Evolutionary conservation across 495 filamentous ascomycete species (phyloP).

Genomic region (Evernia prunastri): DNA sequence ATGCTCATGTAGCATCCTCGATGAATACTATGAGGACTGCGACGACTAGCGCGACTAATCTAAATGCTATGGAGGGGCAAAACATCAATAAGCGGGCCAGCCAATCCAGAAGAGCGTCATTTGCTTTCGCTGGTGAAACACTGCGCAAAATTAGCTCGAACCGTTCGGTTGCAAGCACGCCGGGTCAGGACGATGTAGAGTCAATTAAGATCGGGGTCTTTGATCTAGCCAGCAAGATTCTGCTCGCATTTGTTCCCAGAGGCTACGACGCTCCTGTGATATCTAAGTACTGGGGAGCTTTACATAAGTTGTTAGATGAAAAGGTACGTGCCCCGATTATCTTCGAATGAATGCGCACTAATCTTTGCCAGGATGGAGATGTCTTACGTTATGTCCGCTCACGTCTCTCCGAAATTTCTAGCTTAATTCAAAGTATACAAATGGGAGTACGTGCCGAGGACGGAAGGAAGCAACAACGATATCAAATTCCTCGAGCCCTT

Average conservation of each 20-base stretch:
- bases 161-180: neutral
- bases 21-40: neutral
- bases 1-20: neutral
- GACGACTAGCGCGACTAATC: neutral
- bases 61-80: neutral
- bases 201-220: neutral
- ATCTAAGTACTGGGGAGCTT: slow-evolving; percentile 14
- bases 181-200: neutral
- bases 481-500: slow-evolving; percentile 17
- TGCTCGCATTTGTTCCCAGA: slow-evolving; percentile 3
- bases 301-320: slow-evolving; percentile 6
- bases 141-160: neutral
- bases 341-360: neutral
- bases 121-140: neutral
- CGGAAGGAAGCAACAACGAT: slow-evolving; percentile 14
- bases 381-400: neutral
- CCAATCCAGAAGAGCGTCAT: neutral
- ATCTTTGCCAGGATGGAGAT: neutral
- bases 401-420: slow-evolving; percentile 2
- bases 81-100: neutral
- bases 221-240: slow-evolving; percentile 1
- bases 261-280: slow-evolving; percentile 11
- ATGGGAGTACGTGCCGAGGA: slow-evolving; percentile 15
- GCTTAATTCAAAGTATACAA: slow-evolving; percentile 8
- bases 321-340: neutral